Conservation (phyloP, 2,329 filamentous ascomycete species). For the Neodidymelliopsis sp. region DNA sequence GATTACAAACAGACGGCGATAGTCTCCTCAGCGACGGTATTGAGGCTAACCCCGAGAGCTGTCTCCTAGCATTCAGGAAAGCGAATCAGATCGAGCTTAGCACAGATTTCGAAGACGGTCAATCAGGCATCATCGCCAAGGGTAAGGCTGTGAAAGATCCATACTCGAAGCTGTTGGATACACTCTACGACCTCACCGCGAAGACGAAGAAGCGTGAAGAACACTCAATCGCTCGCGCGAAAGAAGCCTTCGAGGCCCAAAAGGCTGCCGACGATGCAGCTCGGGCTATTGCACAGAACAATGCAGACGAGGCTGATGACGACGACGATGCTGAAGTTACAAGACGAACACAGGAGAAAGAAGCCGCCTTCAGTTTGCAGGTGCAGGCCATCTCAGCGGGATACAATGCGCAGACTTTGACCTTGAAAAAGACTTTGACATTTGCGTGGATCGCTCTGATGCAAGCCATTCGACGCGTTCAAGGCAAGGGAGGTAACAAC, state of each 20-base stretch:
- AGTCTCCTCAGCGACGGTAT: constrained; percentile 84
- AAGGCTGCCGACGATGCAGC: constrained; percentile 53
- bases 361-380: constrained; percentile 62
- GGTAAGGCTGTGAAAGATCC: constrained; percentile 81
- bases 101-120: constrained; percentile 77
- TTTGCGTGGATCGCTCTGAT: constrained; percentile 96
- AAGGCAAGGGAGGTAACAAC: constrained; percentile 72
- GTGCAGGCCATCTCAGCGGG: constrained; percentile 68
- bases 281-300: constrained; percentile 48
- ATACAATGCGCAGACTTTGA: constrained; percentile 74
- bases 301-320: constrained; percentile 59
- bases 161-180: constrained; percentile 82
- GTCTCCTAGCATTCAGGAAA: constrained; percentile 85
- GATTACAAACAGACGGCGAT: constrained; percentile 73
- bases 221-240: constrained; percentile 63
- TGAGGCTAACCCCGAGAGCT: constrained; percentile 90
- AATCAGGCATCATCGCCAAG: constrained; percentile 69
- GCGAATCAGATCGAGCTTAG: constrained; percentile 86
- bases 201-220: constrained; percentile 72
- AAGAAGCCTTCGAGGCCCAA: constrained; percentile 61
- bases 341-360: constrained; percentile 52
- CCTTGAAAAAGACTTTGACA: constrained; percentile 84
- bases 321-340: constrained; percentile 59
- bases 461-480: constrained; percentile 90
- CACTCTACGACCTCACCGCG: constrained; percentile 85